Evolutionary conservation across 495 filamentous ascomycete species (phyloP).

Genomic region (Hypoxylon trugodes): DNA sequence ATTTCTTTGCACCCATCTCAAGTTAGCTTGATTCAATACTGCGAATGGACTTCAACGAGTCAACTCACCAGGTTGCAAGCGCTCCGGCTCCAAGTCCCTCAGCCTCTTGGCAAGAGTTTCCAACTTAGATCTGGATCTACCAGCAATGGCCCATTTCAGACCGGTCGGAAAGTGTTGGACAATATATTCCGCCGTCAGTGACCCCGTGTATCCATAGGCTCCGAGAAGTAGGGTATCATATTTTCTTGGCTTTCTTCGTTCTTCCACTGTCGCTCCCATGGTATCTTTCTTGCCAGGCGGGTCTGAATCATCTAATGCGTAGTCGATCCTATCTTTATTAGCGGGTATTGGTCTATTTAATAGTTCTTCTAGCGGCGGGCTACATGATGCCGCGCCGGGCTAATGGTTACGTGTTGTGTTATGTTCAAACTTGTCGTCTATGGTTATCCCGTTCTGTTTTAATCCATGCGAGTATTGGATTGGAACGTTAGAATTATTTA

Average conservation of each 20-base stretch:
- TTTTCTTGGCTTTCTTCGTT: slow-evolving; percentile 14
- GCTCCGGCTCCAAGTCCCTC: slow-evolving; percentile 66
- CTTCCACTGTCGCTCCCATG: slow-evolving; percentile 1
- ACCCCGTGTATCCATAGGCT: slow-evolving; percentile 82
- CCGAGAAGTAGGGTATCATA: slow-evolving; percentile 51
- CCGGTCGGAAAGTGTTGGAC: slow-evolving; percentile 69
- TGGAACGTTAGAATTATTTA: background rate
- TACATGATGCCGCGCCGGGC: background rate
- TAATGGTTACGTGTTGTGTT: background rate
- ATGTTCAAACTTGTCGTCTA: background rate
- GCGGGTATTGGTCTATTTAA: background rate
- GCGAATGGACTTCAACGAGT: background rate
- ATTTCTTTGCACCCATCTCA: slow-evolving; percentile 13
- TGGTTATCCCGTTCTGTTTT: background rate
- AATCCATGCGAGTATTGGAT: background rate
- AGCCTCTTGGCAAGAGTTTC: slow-evolving; percentile 67
- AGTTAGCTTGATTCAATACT: background rate
- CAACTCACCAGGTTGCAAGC: slow-evolving; percentile 67
- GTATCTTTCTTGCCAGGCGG: background rate
- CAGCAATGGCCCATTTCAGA: slow-evolving; percentile 82
- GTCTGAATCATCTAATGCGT: background rate
- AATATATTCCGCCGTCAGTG: slow-evolving; percentile 73
- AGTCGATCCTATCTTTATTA: background rate
- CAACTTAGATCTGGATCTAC: slow-evolving; percentile 74
- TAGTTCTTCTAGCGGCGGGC: background rate